These are phyloP conservation scores for Citrullus colocynthis DNA, from an alignment of 306 rosid genomes.

Conservation along the genomic window DNA sequence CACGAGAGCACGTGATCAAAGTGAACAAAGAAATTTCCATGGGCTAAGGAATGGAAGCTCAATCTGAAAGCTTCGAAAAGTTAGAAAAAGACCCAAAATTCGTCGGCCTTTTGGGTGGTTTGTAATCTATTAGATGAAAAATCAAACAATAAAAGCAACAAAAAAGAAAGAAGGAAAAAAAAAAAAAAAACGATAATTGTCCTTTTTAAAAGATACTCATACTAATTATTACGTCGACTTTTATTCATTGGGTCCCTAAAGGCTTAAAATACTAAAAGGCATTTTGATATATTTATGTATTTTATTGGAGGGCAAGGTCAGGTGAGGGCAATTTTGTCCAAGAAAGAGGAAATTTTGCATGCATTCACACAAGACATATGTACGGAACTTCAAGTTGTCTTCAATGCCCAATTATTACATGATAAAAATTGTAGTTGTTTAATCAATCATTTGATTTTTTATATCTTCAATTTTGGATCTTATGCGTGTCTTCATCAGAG, in stretches of 20 bases:
- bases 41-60: background rate
- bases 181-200: background rate
- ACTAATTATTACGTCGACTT: background rate
- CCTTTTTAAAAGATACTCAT: background rate
- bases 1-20: too few relatives aligned
- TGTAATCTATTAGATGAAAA: background rate
- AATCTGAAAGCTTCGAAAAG: background rate
- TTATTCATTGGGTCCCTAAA: background rate
- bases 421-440: background rate
- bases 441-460: constrained; percentile 1
- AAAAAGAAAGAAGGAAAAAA: background rate
- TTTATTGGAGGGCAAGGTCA: background rate
- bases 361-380: background rate
- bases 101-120: background rate
- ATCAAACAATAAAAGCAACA: background rate
- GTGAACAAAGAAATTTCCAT: background rate
- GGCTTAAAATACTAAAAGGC: too few relatives aligned
- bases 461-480: background rate
- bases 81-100: background rate
- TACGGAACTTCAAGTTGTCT: background rate
- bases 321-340: background rate
- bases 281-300: background rate
- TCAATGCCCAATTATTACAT: background rate
- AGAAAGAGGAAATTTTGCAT: background rate
- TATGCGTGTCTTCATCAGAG: background rate